Base-by-base conservation (phyloP, 129 eudicot species). In the Glebionis coronaria region DNA sequence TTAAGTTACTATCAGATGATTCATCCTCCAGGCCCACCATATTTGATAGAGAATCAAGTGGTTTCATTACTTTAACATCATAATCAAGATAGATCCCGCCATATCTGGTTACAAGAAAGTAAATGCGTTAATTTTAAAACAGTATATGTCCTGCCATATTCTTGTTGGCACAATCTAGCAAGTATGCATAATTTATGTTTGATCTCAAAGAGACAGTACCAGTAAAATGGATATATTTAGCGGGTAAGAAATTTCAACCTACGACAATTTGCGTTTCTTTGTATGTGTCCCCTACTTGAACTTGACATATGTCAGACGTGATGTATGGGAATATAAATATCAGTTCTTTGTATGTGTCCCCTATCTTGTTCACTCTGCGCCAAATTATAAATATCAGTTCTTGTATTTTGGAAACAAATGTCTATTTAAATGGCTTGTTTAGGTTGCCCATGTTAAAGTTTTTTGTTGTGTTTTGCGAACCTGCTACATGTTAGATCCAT, bases 21-120 rank as follows among this genome's bases (percentile, higher is more conserved):
- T 80, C 82, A 71, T 88, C 85, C 78, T 93, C 98, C 42, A 82
- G 3, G 4, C 90, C 98, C 55, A 84, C 90, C 54, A 90, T 84
- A 79, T 86, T 85, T 40, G 77, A 78, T 15, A 90, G 69, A 45
- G 86, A 76, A 75, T 82, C 65, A 52, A 90, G 67, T 55, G 97
- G 87, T 71, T 68, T 82, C 28, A 90, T 63, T 23, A 87, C 89
- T 63, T 80, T 63, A 53, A 90, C 76, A 73, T 90, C 97, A 0
- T 85, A 80, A 63, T 90, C 95, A 35, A 87, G 91, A 74, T 90
- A 90, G 57, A 87, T 65, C 71, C 95, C 97, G 13, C 95, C 97
- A 76, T 90, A 90, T 63, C 97, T 90, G 81, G 45, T 10, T 18
- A 67, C 42, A 73, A 46, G 9, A 56, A 14, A 60, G 31, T 70